A percentile compares a stretch with the other conserved stretches of the same genome.
These are phyloP conservation scores for Flaveria ramosissima DNA, from an alignment of 129 eudicot genomes.

Conservation along the genomic window DNA sequence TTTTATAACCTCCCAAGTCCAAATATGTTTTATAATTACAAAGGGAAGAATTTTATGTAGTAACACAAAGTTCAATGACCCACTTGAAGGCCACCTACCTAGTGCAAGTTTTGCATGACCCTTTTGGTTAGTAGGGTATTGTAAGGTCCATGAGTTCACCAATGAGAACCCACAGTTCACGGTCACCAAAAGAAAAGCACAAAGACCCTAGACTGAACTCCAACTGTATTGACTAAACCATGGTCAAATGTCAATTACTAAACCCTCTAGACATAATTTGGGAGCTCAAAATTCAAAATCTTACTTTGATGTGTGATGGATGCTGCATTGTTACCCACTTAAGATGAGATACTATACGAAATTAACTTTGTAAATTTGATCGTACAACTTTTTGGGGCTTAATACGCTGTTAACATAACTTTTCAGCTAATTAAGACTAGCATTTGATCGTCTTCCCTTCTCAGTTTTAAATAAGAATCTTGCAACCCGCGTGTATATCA, in stretches of 20 bases:
- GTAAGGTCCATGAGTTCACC: background rate
- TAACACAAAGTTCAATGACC: background rate
- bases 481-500: background rate
- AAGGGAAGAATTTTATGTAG: too few species aligned
- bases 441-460: background rate
- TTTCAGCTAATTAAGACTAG: background rate
- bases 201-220: background rate
- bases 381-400: background rate
- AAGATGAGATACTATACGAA: background rate
- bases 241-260: slow-evolving; percentile 9
- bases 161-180: background rate
- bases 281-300: background rate
- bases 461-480: background rate
- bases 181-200: background rate
- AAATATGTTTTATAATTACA: slow-evolving; percentile 3
- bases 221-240: background rate
- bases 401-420: background rate
- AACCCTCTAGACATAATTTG: background rate
- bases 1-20: background rate
- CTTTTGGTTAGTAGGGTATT: background rate
- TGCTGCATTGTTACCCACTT: background rate
- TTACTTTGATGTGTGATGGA: background rate
- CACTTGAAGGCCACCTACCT: background rate
- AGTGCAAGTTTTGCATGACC: background rate
- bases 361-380: background rate